Conservation (phyloP, 176 grass and related monocot genomes). For the Triticum dicoccoides region DNA sequence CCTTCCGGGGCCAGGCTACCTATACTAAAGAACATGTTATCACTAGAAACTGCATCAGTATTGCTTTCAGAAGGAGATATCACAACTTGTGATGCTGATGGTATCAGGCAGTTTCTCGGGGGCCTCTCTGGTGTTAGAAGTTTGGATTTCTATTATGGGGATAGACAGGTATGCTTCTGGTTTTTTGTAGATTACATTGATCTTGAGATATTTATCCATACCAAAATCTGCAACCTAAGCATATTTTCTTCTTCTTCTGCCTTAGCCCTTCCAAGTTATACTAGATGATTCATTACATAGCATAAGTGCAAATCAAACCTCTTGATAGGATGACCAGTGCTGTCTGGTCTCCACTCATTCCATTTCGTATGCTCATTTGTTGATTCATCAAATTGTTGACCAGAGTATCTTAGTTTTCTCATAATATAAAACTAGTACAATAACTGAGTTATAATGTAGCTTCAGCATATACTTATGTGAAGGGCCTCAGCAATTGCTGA, state of each 20-base stretch:
- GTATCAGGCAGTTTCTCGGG: slow-evolving; percentile 1
- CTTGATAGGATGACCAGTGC: not conserved
- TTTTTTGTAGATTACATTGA: not conserved
- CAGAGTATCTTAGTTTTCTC: not conserved
- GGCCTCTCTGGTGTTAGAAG: slow-evolving; percentile 7
- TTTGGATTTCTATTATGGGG: not conserved
- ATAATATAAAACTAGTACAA: not conserved
- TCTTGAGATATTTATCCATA: not conserved
- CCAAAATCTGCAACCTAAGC: not conserved
- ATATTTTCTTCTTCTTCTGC: not conserved
- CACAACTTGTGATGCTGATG: not conserved
- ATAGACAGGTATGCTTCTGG: slow-evolving; percentile 8
- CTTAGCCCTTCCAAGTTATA: not conserved
- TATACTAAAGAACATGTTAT: not conserved
- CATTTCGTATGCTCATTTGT: not conserved
- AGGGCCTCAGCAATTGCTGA: not conserved
- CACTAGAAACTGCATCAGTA: slow-evolving; percentile 10
- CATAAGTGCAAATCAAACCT: not conserved
- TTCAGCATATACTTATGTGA: not conserved
- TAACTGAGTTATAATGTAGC: not conserved
- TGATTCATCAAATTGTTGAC: not conserved
- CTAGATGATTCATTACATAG: not conserved
- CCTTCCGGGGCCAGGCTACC: fast-evolving
- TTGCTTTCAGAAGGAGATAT: not conserved
- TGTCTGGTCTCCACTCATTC: not conserved